Evolutionary conservation across 164 flowering plant genomes (phyloP), one percentile per base, ranked within the genome.

Genomic region (Pachysandra terminalis): DNA sequence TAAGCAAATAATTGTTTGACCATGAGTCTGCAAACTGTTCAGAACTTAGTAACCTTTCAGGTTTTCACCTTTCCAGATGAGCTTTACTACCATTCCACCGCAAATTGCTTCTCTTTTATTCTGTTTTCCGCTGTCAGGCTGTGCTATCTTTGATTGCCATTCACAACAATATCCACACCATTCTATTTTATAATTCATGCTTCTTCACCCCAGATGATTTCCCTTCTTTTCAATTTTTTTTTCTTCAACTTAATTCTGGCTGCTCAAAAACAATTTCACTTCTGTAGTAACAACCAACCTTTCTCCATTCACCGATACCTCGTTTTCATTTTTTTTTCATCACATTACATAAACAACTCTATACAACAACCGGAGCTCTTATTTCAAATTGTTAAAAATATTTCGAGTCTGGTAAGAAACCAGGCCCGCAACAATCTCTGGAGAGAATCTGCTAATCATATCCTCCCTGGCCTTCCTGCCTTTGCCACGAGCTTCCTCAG

Each of bases 401-500:
- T 64, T 32, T 40, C 73, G 58, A 56, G 87, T 75, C 22, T 79
- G 84, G 59, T 78, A 74, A 40, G 76, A 21, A 63, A 90, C 83
- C 63, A 87, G 69, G 41, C 64, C 67, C 0, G 93, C 91, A 35
- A 88, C 91, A 71, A 84, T 75, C 68, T 87, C 84, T 52, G 91
- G 91, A 15, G 96, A 82, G 73, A 83, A 88, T 63, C 78, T 75
- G 37, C 63, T 73, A 22, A 78, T 75, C 96, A 90, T 88, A 7
- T 32, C 37, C 37, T 32, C 37, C 37, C 37, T 32, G 37, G 37
- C 37, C 37, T 32, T 32, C 37, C 48, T 73, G n/a, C 93, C 91
- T 73, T 75, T 87, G 9, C 56, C 61, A 63, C 63, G 75, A 27
- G 84, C 89, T 70, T 87, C 96, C 27, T 80, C 82, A 67, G 74